A percentile compares a stretch with the other conserved stretches of the same genome.
Conservation (phyloP, 2,329 filamentous ascomycete genomes). For the Cercospora beticola region DNA sequence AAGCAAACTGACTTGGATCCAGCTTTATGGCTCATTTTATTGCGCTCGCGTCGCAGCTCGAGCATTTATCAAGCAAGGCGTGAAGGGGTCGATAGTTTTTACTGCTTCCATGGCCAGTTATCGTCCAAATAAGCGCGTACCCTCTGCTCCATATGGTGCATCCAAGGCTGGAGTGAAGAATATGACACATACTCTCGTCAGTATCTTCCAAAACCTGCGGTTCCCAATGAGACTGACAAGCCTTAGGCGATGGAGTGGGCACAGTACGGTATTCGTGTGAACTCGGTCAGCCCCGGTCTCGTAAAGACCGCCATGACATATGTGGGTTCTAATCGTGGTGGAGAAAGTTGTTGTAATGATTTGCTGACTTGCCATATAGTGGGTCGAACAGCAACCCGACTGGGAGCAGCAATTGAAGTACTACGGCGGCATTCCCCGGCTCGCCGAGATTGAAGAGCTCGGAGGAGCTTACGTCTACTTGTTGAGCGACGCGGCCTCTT, state of each 20-base stretch:
- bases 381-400: slow-evolving; percentile 40
- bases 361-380: neutral
- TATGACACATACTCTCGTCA: slow-evolving; percentile 41
- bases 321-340: neutral
- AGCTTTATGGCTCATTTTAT: slow-evolving; percentile 49
- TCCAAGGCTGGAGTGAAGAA: slow-evolving; percentile 46
- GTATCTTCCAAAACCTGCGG: slow-evolving; percentile 29
- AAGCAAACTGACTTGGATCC: slow-evolving; percentile 21
- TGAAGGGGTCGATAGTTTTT: slow-evolving; percentile 50
- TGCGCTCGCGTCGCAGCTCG: slow-evolving; percentile 45
- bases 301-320: slow-evolving; percentile 20
- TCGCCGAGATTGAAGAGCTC: slow-evolving; percentile 37
- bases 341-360: neutral
- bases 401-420: slow-evolving; percentile 24
- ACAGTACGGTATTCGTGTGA: slow-evolving; percentile 36
- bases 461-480: slow-evolving; percentile 18
- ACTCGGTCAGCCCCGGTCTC: slow-evolving; percentile 13
- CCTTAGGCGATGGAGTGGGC: slow-evolving; percentile 42
- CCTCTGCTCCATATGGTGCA: slow-evolving; percentile 42
- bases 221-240: slow-evolving; percentile 28
- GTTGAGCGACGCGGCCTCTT: slow-evolving; percentile 22
- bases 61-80: slow-evolving; percentile 47
- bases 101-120: slow-evolving; percentile 51
- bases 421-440: slow-evolving; percentile 15
- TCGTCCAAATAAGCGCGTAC: slow-evolving; percentile 40